phyloP scores from a whole-genome alignment of 2,329 filamentous ascomycete genomes.

The Ceratocystis huliohia region DNA sequence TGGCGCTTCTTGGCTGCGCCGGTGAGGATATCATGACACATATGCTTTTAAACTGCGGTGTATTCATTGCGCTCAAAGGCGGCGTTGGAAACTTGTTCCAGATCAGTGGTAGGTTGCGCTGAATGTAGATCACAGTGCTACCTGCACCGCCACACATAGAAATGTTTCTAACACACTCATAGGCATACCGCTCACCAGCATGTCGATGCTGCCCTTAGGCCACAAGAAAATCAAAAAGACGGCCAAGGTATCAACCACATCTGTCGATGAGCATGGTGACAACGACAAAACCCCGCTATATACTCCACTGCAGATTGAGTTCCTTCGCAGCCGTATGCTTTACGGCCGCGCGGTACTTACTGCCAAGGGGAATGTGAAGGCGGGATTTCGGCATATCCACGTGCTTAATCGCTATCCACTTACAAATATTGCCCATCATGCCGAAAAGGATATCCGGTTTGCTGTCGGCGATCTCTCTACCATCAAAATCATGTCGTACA shows the following conservation, averaged over 20 bases:
- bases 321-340: slow-evolving; percentile 74
- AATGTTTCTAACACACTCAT: not conserved
- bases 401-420: slow-evolving; percentile 18
- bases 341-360: slow-evolving; percentile 67
- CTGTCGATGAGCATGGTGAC: not conserved
- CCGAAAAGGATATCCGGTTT: not conserved
- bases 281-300: slow-evolving; percentile 5
- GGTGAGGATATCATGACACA: slow-evolving; percentile 68
- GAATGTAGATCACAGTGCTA: not conserved
- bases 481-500: slow-evolving; percentile 70
- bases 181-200: slow-evolving; percentile 41
- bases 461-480: slow-evolving; percentile 34
- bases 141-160: not conserved
- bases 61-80: slow-evolving; percentile 54
- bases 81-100: slow-evolving; percentile 60
- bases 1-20: slow-evolving; percentile 58
- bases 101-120: slow-evolving; percentile 50
- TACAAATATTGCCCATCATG: slow-evolving; percentile 23
- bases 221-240: not conserved
- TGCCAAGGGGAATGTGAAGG: slow-evolving; percentile 50
- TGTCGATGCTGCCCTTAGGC: slow-evolving; percentile 21
- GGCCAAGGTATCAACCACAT: not conserved
- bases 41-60: slow-evolving; percentile 61
- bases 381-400: slow-evolving; percentile 54
- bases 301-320: slow-evolving; percentile 48